phyloP scores from a whole-genome alignment of 257 asterid species.

The Ilex asprella region DNA sequence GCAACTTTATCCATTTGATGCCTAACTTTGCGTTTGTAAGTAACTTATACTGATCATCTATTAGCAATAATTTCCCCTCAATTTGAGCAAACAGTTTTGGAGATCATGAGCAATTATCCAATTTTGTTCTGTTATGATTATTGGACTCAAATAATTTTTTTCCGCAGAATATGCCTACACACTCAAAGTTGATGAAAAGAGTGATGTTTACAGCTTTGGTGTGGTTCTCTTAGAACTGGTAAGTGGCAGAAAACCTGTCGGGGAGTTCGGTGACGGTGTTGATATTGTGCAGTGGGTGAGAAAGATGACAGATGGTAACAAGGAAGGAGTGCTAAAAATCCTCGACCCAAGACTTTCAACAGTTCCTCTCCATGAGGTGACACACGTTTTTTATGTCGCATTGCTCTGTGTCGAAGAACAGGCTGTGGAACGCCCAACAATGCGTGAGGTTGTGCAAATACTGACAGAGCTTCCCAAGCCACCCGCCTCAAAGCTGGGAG shows the following conservation, averaged over 20 bases:
- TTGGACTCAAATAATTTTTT: neutral
- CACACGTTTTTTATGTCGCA: slow-evolving; percentile 89
- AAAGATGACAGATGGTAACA: slow-evolving; percentile 72
- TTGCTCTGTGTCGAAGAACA: slow-evolving; percentile 96
- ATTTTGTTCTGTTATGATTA: neutral
- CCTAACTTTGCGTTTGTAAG: too few species aligned
- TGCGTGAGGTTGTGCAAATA: slow-evolving; percentile 94
- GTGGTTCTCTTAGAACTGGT: slow-evolving; percentile 86
- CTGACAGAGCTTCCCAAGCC: slow-evolving; percentile 81
- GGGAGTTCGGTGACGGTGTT: slow-evolving; percentile 96
- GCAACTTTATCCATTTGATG: too few species aligned
- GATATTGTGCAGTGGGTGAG: slow-evolving; percentile 98
- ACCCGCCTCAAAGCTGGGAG: slow-evolving; percentile 34
- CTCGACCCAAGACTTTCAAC: slow-evolving; percentile 82
- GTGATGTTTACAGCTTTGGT: slow-evolving; percentile 94
- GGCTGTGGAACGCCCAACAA: slow-evolving; percentile 92
- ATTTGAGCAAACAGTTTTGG: too few species aligned
- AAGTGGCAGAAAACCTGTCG: slow-evolving; percentile 80
- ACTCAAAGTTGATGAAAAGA: slow-evolving; percentile 93
- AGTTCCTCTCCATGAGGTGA: slow-evolving; percentile 75
- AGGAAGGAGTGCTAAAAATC: slow-evolving; percentile 69
- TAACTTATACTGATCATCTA: too few species aligned
- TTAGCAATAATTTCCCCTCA: too few species aligned
- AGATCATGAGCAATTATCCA: neutral
- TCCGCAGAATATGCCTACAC: slow-evolving; percentile 88